Base-by-base conservation (phyloP, 768 basidiomycete genomes). In the Dioszegia hungarica region DNA sequence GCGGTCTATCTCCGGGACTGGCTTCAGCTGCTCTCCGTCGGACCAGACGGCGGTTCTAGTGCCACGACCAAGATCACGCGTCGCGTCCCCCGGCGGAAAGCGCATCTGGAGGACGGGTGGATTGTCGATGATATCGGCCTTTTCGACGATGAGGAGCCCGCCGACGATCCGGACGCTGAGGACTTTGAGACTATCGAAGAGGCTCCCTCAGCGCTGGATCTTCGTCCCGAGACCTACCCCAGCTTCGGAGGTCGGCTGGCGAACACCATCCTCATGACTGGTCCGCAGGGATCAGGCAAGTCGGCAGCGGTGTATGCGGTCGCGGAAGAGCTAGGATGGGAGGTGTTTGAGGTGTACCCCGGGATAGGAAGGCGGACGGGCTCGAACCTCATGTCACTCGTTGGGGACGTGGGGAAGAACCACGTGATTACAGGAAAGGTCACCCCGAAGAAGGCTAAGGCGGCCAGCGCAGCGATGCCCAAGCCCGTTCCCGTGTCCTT, bases 311-410 rank as follows among this genome's bases (percentile, higher is more conserved):
- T 95, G 1, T 92, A 95, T 76, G 92, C 94, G 0, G 93, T 91
- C 69, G 90, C 92, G 4, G 84, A 85, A 52, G 94, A 99, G 77
- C 80, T 99, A 31, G 90, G 86, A 14, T 99, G 90, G 89, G 89
- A 93, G 47, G 84, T 98, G 12, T 95, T 97, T 68, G 95, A 99
- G 74, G 91, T 98, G 12, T 88, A 92, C 77, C 89, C 95, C 24
- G 95, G 95, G 2, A 85, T 93, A 49, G 92, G 92, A n/a, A 88
- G 83, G 68, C 83, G 95, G 33, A 88, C 84, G 58, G 89, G 88
- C 5, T 79, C 84, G 24, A 88, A 84, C 65, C 78, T 99, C 62
- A 84, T 86, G 55, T 80, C 81, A 56, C 81, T 92, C 61, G 83
- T 97, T 44, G 95, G 95, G 14, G 90, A 94, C 58, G 90, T 93